Percentiles rank a stretch among this genome's conserved stretches.
Conservation (phyloP, 768 basidiomycete species). For the Suillus hirtellus region DNA sequence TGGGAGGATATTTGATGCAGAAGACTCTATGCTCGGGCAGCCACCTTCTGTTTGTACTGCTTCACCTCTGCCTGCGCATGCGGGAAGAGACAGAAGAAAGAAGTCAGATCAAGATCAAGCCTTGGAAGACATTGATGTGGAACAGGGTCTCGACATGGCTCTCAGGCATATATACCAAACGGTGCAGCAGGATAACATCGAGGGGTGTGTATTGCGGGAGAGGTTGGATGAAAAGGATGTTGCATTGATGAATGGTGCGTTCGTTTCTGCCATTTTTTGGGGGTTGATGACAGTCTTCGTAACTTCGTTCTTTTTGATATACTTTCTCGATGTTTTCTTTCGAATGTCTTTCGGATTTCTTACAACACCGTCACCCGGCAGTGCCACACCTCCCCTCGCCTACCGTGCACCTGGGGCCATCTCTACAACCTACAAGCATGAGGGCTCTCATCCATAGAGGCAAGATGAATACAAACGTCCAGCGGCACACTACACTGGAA, state of each 20-base stretch:
- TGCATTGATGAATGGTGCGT: conserved; percentile 59
- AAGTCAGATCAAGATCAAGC: neutral
- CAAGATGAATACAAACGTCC: conserved; percentile 7
- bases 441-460: neutral
- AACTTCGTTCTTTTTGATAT: neutral
- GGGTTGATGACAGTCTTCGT: neutral
- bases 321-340: neutral
- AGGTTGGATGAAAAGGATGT: conserved; percentile 51
- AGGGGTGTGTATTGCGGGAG: conserved; percentile 53
- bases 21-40: conserved; percentile 25
- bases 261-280: neutral
- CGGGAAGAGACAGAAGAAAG: neutral
- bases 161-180: conserved; percentile 36
- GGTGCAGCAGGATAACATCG: conserved; percentile 26
- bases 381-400: conserved; percentile 61
- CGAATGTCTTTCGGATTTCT: neutral
- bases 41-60: conserved; percentile 18
- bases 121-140: conserved; percentile 11
- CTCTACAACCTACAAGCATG: conserved; percentile 36
- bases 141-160: conserved; percentile 30
- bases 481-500: conserved; percentile 36
- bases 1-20: neutral
- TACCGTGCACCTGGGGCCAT: conserved; percentile 39
- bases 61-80: neutral
- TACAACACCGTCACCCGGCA: conserved; percentile 23